phyloP scores from a whole-genome alignment of 2,329 filamentous ascomycete genomes.

The Hypomyces perniciosus region DNA sequence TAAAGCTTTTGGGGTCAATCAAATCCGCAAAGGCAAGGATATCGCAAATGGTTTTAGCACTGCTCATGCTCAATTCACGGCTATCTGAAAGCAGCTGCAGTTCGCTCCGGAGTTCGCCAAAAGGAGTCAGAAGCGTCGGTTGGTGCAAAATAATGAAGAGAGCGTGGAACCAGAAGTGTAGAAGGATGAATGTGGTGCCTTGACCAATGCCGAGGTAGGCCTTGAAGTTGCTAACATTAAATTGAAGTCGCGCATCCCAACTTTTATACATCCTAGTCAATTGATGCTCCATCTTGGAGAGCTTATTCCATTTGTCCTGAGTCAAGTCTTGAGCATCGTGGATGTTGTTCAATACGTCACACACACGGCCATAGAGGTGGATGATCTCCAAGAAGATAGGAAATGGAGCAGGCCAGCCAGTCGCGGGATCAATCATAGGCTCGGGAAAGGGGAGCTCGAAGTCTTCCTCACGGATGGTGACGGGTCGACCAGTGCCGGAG shows the following conservation, averaged over 20 bases:
- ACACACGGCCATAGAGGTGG: slow-evolving; percentile 77
- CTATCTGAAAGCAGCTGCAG: slow-evolving; percentile 74
- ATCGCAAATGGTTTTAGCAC: slow-evolving; percentile 85
- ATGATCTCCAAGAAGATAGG: slow-evolving; percentile 78
- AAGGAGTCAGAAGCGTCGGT: slow-evolving; percentile 73
- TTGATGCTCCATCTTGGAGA: slow-evolving; percentile 74
- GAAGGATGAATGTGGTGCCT: slow-evolving; percentile 77
- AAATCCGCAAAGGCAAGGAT: slow-evolving; percentile 82
- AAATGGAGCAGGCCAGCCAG: slow-evolving; percentile 71
- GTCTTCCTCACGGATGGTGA: slow-evolving; percentile 77
- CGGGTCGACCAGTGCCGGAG: slow-evolving; percentile 76
- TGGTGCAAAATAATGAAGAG: slow-evolving; percentile 81
- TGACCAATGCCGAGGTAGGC: slow-evolving; percentile 75
- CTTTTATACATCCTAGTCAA: slow-evolving; percentile 67
- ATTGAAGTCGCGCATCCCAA: slow-evolving; percentile 68
- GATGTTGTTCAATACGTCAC: slow-evolving; percentile 78
- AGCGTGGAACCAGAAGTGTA: slow-evolving; percentile 87
- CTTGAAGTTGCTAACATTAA: slow-evolving; percentile 82
- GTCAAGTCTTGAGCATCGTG: slow-evolving; percentile 68
- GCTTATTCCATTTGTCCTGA: slow-evolving; percentile 62
- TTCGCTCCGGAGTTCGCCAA: slow-evolving; percentile 52
- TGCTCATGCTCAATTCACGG: slow-evolving; percentile 76
- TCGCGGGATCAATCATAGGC: slow-evolving; percentile 44
- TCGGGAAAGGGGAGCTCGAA: slow-evolving; percentile 70
- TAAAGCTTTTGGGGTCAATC: slow-evolving; percentile 78